phyloP scores from a whole-genome alignment of 2,329 filamentous ascomycete species.

The Ceratocystis colombiana region DNA sequence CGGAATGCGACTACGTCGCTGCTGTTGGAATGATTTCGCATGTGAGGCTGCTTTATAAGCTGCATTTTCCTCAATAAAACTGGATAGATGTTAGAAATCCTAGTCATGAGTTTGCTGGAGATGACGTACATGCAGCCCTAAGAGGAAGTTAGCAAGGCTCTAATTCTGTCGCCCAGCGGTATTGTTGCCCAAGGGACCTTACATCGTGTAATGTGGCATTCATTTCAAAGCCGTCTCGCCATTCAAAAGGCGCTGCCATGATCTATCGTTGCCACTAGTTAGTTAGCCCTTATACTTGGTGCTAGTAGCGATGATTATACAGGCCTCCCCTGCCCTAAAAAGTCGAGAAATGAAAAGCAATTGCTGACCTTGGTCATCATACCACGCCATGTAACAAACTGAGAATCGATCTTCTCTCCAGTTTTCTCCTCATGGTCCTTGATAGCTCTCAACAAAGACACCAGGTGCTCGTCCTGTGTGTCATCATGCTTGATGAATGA shows the following conservation, averaged over 20 bases:
- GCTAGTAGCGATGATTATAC: neutral
- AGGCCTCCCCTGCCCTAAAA: neutral
- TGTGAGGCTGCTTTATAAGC: constrained; percentile 56
- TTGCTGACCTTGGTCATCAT: constrained; percentile 86
- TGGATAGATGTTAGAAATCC: constrained; percentile 32
- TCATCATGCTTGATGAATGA: constrained; percentile 77
- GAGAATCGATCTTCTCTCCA: constrained; percentile 57
- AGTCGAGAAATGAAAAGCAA: neutral
- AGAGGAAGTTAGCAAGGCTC: neutral
- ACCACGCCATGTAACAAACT: constrained; percentile 86
- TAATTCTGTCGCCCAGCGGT: neutral
- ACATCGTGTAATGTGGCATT: constrained; percentile 88
- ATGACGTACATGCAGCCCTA: constrained; percentile 45
- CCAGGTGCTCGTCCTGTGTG: constrained; percentile 73
- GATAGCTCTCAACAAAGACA: constrained; percentile 69
- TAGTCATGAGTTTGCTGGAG: too few species aligned
- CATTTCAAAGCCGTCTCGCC: constrained; percentile 85
- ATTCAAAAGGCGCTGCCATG: constrained; percentile 72
- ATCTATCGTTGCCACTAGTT: constrained; percentile 46
- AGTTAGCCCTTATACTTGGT: neutral
- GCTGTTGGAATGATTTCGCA: constrained; percentile 43
- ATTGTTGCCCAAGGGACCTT: constrained; percentile 27
- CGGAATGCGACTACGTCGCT: constrained; percentile 38
- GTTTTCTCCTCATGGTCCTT: constrained; percentile 59
- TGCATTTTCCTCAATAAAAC: constrained; percentile 90